phyloP scores from a whole-genome alignment of 176 grass and related monocot genomes.

The Ensete glaucum region DNA sequence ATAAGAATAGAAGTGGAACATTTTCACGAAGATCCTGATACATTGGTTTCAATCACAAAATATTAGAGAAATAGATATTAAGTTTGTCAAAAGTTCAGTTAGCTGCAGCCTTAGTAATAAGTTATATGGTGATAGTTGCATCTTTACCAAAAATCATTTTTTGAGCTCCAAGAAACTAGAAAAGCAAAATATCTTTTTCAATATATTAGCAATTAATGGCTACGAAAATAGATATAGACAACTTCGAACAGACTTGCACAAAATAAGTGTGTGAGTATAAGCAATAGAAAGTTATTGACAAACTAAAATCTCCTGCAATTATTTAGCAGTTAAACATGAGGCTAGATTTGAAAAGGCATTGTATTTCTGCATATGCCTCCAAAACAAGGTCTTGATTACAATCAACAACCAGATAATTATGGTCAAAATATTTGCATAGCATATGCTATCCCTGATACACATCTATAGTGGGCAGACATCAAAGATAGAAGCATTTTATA shows the following conservation, averaged over 20 bases:
- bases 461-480: too few relatives aligned
- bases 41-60: not conserved
- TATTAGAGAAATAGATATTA: not conserved
- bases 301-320: too few relatives aligned
- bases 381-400: too few relatives aligned
- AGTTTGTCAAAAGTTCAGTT: not conserved
- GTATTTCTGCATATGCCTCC: too few relatives aligned
- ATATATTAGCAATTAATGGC: not conserved
- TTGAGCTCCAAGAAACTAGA: not conserved
- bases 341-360: too few relatives aligned
- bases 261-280: not conserved
- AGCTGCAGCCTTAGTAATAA: not conserved
- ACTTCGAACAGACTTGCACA: not conserved
- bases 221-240: not conserved
- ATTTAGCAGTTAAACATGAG: too few relatives aligned
- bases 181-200: not conserved
- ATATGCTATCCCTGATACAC: too few relatives aligned
- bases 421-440: too few relatives aligned
- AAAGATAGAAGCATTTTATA: too few relatives aligned
- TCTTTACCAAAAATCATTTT: not conserved
- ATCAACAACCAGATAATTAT: too few relatives aligned
- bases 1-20: slow-evolving; percentile 63
- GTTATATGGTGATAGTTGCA: not conserved
- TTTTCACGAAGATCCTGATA: slow-evolving; percentile 64
- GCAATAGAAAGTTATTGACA: too few relatives aligned